These are phyloP conservation scores for Sporothrix globosa DNA, from an alignment of 2,329 filamentous ascomycete species.

Conservation along the genomic window DNA sequence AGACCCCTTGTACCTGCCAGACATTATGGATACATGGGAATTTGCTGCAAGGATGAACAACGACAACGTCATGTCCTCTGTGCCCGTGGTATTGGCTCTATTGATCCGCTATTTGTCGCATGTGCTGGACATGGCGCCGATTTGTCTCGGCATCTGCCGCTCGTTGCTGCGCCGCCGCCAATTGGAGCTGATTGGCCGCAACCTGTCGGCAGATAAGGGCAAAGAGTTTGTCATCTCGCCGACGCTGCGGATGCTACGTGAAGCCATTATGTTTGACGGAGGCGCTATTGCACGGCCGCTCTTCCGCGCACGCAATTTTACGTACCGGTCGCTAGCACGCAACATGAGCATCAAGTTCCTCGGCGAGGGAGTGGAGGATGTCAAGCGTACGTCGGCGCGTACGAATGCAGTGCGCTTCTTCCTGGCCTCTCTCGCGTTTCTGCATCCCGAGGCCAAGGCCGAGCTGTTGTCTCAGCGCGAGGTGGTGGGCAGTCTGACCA, in stretches of 20 bases:
- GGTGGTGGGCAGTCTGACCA: slow-evolving; percentile 70
- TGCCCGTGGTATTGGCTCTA: slow-evolving; percentile 78
- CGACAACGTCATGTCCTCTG: slow-evolving; percentile 77
- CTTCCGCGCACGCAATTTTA: slow-evolving; percentile 76
- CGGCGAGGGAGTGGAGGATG: slow-evolving; percentile 64
- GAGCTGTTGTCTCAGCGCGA: slow-evolving; percentile 81
- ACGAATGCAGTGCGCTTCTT: slow-evolving; percentile 83
- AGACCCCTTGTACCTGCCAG: slow-evolving; percentile 67
- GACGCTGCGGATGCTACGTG: slow-evolving; percentile 79
- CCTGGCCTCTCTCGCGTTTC: slow-evolving; percentile 74
- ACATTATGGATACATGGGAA: slow-evolving; percentile 86
- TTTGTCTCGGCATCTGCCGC: slow-evolving; percentile 77
- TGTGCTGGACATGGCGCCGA: slow-evolving; percentile 71
- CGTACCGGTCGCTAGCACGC: slow-evolving; percentile 76
- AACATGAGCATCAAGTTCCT: slow-evolving; percentile 74
- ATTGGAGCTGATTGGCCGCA: slow-evolving; percentile 76
- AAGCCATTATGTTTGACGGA: slow-evolving; percentile 84
- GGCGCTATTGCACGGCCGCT: slow-evolving; percentile 77
- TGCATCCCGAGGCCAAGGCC: slow-evolving; percentile 75
- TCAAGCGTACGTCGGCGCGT: slow-evolving; percentile 74
- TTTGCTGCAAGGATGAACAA: slow-evolving; percentile 79
- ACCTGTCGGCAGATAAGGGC: slow-evolving; percentile 75
- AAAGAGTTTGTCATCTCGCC: slow-evolving; percentile 91
- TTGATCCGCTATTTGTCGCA: slow-evolving; percentile 77
- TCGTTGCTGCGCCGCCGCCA: slow-evolving; percentile 80